Conservation (phyloP, 2,329 filamentous ascomycete genomes). For the Volutella citrinella region DNA sequence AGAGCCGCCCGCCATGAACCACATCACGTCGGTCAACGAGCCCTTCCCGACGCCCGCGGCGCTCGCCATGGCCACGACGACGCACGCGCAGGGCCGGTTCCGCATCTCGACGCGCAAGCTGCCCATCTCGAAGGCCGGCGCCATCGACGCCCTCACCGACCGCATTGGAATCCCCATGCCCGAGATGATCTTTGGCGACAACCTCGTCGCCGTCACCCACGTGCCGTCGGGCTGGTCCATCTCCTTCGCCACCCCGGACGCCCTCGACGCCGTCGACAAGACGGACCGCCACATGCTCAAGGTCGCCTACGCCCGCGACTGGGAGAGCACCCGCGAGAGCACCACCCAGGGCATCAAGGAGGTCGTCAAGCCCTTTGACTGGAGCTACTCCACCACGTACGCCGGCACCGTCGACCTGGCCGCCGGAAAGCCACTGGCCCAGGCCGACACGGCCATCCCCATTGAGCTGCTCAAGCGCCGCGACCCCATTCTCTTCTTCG, state of each 20-base stretch:
- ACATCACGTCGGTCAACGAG: conserved; percentile 43
- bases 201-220: conserved; percentile 75
- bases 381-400: conserved; percentile 94
- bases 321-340: conserved; percentile 67
- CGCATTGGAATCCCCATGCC: conserved; percentile 82
- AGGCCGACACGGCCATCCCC: conserved; percentile 59
- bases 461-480: conserved; percentile 81
- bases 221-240: conserved; percentile 72
- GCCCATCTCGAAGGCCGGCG: conserved; percentile 87
- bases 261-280: conserved; percentile 90
- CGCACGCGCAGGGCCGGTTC: conserved; percentile 63
- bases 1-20: conserved; percentile 33
- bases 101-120: conserved; percentile 81
- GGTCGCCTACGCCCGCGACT: conserved; percentile 88
- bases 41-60: conserved; percentile 52
- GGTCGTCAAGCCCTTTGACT: conserved; percentile 94
- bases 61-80: conserved; percentile 52
- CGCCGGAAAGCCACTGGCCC: conserved; percentile 21
- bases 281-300: conserved; percentile 87
- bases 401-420: conserved; percentile 60
- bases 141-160: conserved; percentile 81
- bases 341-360: conserved; percentile 87
- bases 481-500: conserved; percentile 94
- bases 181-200: conserved; percentile 99
- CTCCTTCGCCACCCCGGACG: conserved; percentile 80